Base-by-base conservation (phyloP, 2,329 filamentous ascomycete species). In the Leptodontidium sp. region DNA sequence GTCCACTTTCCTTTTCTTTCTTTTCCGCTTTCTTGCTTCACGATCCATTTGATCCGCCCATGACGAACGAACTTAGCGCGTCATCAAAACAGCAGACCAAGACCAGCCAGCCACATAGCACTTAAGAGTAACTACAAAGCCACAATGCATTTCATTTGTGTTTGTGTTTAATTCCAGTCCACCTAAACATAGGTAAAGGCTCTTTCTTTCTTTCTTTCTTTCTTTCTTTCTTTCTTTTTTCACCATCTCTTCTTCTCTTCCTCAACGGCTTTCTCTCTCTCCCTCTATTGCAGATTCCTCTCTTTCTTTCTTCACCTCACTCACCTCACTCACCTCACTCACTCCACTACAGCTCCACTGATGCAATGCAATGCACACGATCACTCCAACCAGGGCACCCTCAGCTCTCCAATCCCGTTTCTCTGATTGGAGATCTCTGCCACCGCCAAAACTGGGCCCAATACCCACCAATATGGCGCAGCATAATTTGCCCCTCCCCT, bases 351-450 rank as follows among this genome's bases (percentile, higher is more conserved):
- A n/a, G 21, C 40, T 47, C 24, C 40, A 49, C 26, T 40, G 21
- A 47, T 62, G 58, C 58, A 67, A 67, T 67, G 61, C 65, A 67
- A 64, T 64, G 53, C 66, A 64, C 21, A 63, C 38, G 59, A 58
- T 66, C 63, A 66, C 64, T 24, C 43, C 57, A 50, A 53, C 64
- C 57, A 66, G 45, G 45, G 57, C 29, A 15, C 29, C 12, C 45
- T 61, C 55, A 66, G 53, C 50, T 35, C 29, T 53, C 61, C 61
- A 58, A 64, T 67, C 50, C 35, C 52, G 8, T 29, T 21, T 26
- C 21, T 59, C 26, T 40, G 17, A 57, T 63, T 43, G 58, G 47
- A 62, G 40, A 62, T 57, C 58, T 57, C 55, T 38, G 43, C 58
- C 40, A 32, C 58, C 24, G 26, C n/a, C 17, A 21, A 21, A 21